Base-by-base conservation (phyloP, 768 basidiomycete species). In the Lentinula sp. region DNA sequence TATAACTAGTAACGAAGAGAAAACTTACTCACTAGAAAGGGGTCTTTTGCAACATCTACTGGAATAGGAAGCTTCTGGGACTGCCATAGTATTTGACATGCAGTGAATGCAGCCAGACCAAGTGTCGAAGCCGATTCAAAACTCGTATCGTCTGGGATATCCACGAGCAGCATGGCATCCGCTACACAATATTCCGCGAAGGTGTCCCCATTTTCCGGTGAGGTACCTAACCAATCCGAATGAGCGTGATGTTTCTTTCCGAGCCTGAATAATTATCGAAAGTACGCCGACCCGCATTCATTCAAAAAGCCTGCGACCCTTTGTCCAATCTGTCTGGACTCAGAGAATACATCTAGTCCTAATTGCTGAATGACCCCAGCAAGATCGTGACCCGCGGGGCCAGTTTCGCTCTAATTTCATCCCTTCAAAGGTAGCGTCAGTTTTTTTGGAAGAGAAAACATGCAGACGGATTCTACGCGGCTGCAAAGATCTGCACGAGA, bases 141-240 rank as follows among this genome's bases (percentile, higher is more conserved):
- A 36, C 36, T 39, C 59, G 64, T 41, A n/a, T 37, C 12, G 16
- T 66, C 63, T 3, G 65, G 65, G 16, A 67, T 39, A 20, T 58
- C 48, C 4, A 67, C 42, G 28, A 67, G 60, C 12, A 67, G 39
- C 15, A 58, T 20, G 23, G 66, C 63, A 46, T 67, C 66, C 32
- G 65, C 65, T 42, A 67, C 61, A 55, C 61, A 62, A 54, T 66
- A 67, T 56, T 67, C 63, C 20, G 63, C 65, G 42, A 65, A 67
- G 7, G 57, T 35, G 5, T 57, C 57, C 2, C 61, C 57, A 12
- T 28, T n/a, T 53, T 58, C 57, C 18, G 32, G 13, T 8, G 33
- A 32, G 32, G 16, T 12, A 16, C 61, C 61, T 62, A 35, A 32
- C 28, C 16, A 46, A 10, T 46, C 13, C 13, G 18, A 20, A 15